Percentiles rank a stretch among this genome's conserved stretches.
Conservation (phyloP, 2,329 filamentous ascomycete genomes). For the Cylindrodendrum hubeiense region DNA sequence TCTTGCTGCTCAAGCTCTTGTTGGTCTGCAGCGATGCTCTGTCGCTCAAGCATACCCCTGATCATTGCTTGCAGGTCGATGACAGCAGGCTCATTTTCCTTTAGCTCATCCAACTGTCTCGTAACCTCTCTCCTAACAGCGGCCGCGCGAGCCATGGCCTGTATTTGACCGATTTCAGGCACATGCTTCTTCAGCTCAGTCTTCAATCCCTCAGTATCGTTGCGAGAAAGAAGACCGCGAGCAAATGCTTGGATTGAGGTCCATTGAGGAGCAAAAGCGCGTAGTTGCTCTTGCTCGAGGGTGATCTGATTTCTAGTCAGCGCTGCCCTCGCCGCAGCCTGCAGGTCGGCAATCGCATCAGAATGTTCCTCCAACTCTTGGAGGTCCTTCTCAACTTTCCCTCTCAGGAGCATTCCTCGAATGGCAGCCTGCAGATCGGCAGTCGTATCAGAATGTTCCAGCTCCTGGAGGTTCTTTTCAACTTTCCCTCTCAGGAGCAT, state of each 20-base stretch:
- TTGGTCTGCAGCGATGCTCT: conserved; percentile 60
- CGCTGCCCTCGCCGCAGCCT: conserved; percentile 75
- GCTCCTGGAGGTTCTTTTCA: conserved; percentile 63
- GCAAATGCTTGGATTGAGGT: conserved; percentile 55
- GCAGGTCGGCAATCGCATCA: conserved; percentile 66
- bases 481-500: conserved; percentile 71
- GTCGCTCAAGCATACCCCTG: conserved; percentile 72
- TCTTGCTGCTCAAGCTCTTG: conserved; percentile 70
- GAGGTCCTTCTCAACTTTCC: conserved; percentile 65
- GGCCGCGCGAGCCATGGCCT: conserved; percentile 65
- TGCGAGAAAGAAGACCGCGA: conserved; percentile 63
- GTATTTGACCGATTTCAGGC: conserved; percentile 60
- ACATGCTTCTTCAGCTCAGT: conserved; percentile 61
- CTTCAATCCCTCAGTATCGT: conserved; percentile 58
- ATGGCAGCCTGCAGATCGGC: conserved; percentile 75
- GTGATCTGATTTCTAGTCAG: conserved; percentile 68
- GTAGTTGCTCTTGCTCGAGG: conserved; percentile 63
- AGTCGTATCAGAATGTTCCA: conserved; percentile 64
- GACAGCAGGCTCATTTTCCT: conserved; percentile 59
- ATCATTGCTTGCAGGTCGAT: conserved; percentile 68
- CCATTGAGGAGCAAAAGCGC: conserved; percentile 63
- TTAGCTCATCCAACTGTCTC: conserved; percentile 61
- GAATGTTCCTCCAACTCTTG: conserved; percentile 64
- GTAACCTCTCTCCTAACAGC: conserved; percentile 65
- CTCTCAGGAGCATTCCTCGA: conserved; percentile 75